Base-by-base conservation (phyloP, 176 grass and related monocot genomes). In the Chloris gayana region DNA sequence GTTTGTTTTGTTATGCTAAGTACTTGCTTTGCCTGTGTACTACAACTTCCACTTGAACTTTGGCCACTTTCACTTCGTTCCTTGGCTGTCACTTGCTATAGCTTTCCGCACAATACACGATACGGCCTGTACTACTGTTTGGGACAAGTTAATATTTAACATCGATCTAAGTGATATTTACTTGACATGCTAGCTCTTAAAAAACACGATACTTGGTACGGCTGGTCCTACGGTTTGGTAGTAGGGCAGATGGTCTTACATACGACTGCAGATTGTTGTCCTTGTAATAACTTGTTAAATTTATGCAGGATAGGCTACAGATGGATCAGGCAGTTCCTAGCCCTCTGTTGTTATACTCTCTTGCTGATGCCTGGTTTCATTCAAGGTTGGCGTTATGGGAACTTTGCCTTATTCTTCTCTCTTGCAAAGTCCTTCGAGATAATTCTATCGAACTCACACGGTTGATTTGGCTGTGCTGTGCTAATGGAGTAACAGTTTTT, bases 281-380 rank as follows among this genome's bases (percentile, higher is more conserved):
- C 10, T 51, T 75, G 39, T 24, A 85, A 78, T 88, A 77, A 91
- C 37, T 67, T 77, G 37, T 73, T 30, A 35, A 31, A 66, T 85
- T 67, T 77, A 53, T 85, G 82, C 92, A 98, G 95, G 69, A 22
- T 95, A 92, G 92, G 95, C 78, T 98, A 94, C 71, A 86, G 92
- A 85, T 98, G 92, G 95, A 95, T 98, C 41, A 82, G 60, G 33
- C 93, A 94, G 81, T 93, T 93, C 64, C 78, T 98, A 67, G 95
- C 92, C 11, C 92, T 98, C 64, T 81, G 86, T 44, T 94, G 88
- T 77, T 98, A 98, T 51, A 87, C 92, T 68, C 37, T 90, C 30
- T 82, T 98, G 76, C 92, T 98, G 58, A 91, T 89, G 90, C 92
- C 92, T 63, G 95, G 95, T 82, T 89, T 98, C 46, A 38, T 98